These are phyloP conservation scores for Scedosporium aurantiacum DNA, from an alignment of 2,329 filamentous ascomycete genomes.

Conservation along the genomic window DNA sequence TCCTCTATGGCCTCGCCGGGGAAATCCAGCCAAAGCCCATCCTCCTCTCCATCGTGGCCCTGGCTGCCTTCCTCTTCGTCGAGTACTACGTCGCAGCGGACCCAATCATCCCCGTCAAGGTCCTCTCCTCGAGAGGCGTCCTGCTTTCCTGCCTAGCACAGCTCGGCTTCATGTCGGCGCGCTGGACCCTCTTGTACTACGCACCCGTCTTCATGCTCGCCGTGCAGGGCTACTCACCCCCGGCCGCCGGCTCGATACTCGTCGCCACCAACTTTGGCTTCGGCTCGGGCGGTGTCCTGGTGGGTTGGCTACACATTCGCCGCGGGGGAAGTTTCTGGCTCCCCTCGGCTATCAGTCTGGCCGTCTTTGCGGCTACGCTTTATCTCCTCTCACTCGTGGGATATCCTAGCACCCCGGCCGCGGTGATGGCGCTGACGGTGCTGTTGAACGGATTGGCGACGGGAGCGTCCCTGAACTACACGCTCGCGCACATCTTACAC, in stretches of 20 bases:
- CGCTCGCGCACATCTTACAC: constrained; percentile 68
- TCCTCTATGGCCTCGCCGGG: constrained; percentile 61
- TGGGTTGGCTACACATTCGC: constrained; percentile 66
- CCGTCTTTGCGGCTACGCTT: constrained; percentile 50
- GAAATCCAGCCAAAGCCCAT: constrained; percentile 50
- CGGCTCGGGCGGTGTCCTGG: constrained; percentile 59
- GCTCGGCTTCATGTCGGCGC: constrained; percentile 67
- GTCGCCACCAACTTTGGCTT: constrained; percentile 77
- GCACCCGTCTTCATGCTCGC: constrained; percentile 70
- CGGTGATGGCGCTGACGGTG: constrained; percentile 46
- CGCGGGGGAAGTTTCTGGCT: constrained; percentile 63
- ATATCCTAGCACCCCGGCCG: constrained; percentile 36
- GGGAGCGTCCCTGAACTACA: constrained; percentile 68
- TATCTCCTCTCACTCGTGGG: constrained; percentile 44
- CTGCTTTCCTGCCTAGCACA: constrained; percentile 65
- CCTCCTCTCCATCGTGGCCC: constrained; percentile 39
- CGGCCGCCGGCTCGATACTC: constrained; percentile 62
- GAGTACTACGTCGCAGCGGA: constrained; percentile 54
- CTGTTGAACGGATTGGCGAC: constrained; percentile 63
- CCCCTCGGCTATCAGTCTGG: constrained; percentile 47
- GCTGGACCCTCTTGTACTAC: constrained; percentile 75
- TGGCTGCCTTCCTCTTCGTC: constrained; percentile 46
- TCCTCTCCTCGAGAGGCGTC: constrained; percentile 60
- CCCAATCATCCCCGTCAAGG: constrained; percentile 62
- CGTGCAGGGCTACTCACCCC: constrained; percentile 58